Conservation (phyloP, 1,284 basidiomycete genomes). For the Ceratobasidium sp. region DNA sequence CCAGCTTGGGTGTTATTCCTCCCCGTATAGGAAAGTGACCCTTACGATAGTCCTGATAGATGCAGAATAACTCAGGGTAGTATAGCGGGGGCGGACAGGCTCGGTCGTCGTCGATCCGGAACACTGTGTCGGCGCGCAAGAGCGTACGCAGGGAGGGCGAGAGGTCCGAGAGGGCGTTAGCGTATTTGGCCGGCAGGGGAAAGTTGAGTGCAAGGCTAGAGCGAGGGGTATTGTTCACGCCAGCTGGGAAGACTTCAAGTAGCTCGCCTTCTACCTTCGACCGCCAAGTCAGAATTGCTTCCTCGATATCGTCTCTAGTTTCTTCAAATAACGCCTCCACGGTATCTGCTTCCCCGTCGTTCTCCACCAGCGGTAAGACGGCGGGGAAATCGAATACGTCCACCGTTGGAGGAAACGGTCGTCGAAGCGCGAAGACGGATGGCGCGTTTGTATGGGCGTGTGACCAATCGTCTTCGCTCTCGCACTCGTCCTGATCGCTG, state of each 20-base stretch:
- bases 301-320: not conserved
- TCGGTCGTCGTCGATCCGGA: not conserved
- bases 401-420: not conserved
- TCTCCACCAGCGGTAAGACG: not conserved
- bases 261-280: not conserved
- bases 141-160: not conserved
- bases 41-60: no score
- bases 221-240: not conserved
- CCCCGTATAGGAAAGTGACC: no score
- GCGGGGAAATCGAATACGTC: not conserved
- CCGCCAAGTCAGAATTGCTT: not conserved
- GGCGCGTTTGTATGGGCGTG: not conserved
- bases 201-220: not conserved
- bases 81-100: not conserved
- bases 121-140: slow-evolving; percentile 1
- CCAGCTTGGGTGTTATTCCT: no score
- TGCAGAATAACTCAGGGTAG: not conserved
- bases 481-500: not conserved
- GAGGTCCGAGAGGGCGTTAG: not conserved
- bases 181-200: not conserved
- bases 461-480: not conserved
- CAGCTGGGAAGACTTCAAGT: not conserved
- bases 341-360: not conserved
- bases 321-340: not conserved
- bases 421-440: not conserved